phyloP scores from a whole-genome alignment of 2,329 filamentous ascomycete genomes.

The Trichoderma atrobrunneum region DNA sequence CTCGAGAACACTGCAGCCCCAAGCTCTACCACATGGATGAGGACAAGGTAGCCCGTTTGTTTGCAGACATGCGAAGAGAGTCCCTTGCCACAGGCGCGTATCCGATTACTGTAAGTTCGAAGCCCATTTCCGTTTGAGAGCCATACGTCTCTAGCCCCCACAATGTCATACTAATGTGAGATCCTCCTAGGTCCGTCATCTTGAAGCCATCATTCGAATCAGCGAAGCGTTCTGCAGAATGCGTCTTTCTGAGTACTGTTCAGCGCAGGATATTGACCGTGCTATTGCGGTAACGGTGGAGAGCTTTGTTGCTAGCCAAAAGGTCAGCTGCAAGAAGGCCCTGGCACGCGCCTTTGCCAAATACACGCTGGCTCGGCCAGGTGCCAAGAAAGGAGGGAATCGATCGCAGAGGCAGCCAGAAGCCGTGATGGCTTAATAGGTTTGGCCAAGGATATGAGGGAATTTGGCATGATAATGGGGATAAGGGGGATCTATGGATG shows the following conservation, averaged over 20 bases:
- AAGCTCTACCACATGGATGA: conserved; percentile 98
- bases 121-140: neutral
- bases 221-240: conserved; percentile 94
- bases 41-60: conserved; percentile 91
- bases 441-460: neutral
- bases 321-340: conserved; percentile 96
- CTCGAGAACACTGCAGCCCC: conserved; percentile 80
- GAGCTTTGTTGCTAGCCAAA: conserved; percentile 93
- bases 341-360: conserved; percentile 93
- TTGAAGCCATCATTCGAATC: conserved; percentile 97
- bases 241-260: conserved; percentile 95
- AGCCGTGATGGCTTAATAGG: conserved; percentile 29
- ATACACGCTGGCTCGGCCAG: conserved; percentile 65
- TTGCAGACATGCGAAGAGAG: conserved; percentile 94
- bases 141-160: neutral
- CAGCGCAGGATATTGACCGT: conserved; percentile 85
- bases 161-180: conserved; percentile 1
- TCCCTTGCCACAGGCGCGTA: conserved; percentile 92
- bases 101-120: conserved; percentile 81
- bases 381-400: conserved; percentile 31
- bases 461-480: neutral
- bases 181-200: conserved; percentile 73
- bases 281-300: conserved; percentile 96
- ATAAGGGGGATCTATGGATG: neutral
- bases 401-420: conserved; percentile 30